Base-by-base conservation (phyloP, 208 protist species). In the Wallacemonas sp. region DNA sequence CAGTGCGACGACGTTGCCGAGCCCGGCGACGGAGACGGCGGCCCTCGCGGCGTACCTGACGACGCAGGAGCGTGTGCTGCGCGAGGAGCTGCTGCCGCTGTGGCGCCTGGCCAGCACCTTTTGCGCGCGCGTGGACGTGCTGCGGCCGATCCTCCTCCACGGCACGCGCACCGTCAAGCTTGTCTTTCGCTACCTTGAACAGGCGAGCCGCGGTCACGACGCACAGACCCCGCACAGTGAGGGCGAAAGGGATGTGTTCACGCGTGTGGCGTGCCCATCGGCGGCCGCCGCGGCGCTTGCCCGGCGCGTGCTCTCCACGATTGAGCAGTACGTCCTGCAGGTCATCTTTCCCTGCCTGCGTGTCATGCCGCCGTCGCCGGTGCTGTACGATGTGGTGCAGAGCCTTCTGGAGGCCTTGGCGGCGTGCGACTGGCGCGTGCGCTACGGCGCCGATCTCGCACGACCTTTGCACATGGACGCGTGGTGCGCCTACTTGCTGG, bases 291-390 rank as follows among this genome's bases (percentile, higher is more conserved):
- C 22, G 11, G 22, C 44, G 25, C 12, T 28, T n/a, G 41, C n/a
- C 7, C 39, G 59, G 42, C 59, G 59, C 38, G 38, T 68, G 14
- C 70, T 92, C 22, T 70, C 62, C 18, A 44, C 91, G 36, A 67
- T 72, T 38, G 88, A 94, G 71, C 28, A 38, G 54, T 61, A 78
- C 28, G 73, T 92, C 20, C 62, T 91, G 49, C 36, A 62, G 55
- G 65, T 94, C 3, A 65, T 94, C 8, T 82, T 94, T 72, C 88
- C 88, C 16, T 90, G 83, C 49, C 63, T 92, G 50, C 81, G 85
- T 32, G 85, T 92, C 16, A 72, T 94, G 57, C 41, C 74, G n/a
- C 81, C 88, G 12, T 85, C 84, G 3, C 76, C 72, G 22, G 59
- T 79, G 23, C 44, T 92, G n/a, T 91, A 92, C 59, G 81, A 87